A percentile compares a stretch with the other conserved stretches of the same genome.
Evolutionary conservation across 768 basidiomycete genomes (phyloP).

Genomic region (Gloeostereum incarnatum): DNA sequence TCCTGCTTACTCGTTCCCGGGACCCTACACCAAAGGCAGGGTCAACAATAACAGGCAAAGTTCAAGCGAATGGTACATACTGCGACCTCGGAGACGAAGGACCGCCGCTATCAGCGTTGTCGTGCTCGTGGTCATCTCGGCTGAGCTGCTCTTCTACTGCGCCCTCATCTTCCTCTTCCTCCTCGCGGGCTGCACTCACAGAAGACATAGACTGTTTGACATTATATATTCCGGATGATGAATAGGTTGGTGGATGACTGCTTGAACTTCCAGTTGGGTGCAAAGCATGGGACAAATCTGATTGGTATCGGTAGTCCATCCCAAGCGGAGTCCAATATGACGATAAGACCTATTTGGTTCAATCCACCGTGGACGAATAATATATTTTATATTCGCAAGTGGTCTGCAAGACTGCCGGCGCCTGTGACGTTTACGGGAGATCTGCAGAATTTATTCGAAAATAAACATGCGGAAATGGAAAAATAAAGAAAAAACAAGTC

Average conservation of each 20-base stretch:
- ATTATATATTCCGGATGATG: slow-evolving; percentile 16
- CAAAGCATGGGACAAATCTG: slow-evolving; percentile 72
- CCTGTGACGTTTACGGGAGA: too few relatives aligned
- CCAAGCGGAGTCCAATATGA: not conserved
- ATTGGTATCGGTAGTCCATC: slow-evolving; percentile 72
- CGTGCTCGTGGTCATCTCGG: slow-evolving; percentile 35
- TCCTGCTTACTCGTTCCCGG: too few relatives aligned
- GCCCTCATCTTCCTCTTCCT: slow-evolving; percentile 68
- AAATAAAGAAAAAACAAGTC: too few relatives aligned
- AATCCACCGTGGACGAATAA: not conserved
- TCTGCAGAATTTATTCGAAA: too few relatives aligned
- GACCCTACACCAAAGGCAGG: too few relatives aligned
- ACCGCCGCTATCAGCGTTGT: too few relatives aligned
- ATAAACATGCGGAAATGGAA: too few relatives aligned
- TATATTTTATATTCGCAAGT: not conserved
- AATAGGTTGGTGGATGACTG: not conserved
- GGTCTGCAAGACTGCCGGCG: not conserved
- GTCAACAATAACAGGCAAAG: too few relatives aligned
- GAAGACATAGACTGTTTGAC: not conserved
- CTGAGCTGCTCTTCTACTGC: slow-evolving; percentile 59
- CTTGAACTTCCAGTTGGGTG: slow-evolving; percentile 35
- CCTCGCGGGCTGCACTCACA: slow-evolving; percentile 14
- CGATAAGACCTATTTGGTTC: not conserved
- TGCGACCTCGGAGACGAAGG: slow-evolving; percentile 23
- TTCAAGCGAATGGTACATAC: slow-evolving; percentile 10